phyloP scores from a whole-genome alignment of 2,329 filamentous ascomycete species.

The Alternaria solani region DNA sequence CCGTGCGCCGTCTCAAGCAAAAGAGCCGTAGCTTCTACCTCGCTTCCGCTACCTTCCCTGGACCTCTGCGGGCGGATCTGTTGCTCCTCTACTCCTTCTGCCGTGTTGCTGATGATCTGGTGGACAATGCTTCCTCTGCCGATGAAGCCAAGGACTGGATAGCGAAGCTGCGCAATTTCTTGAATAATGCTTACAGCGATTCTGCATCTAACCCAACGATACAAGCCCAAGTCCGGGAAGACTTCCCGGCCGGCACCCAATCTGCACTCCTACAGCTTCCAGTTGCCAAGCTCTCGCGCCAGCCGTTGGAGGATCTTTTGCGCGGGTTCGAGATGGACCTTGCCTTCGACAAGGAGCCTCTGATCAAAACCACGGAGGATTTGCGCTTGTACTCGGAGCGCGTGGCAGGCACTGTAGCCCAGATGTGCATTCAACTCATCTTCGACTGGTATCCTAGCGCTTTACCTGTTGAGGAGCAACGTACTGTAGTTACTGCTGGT shows the following conservation, averaged over 20 bases:
- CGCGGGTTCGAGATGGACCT: slow-evolving; percentile 75
- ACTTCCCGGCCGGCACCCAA: slow-evolving; percentile 62
- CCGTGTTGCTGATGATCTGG: slow-evolving; percentile 74
- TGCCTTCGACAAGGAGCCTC: slow-evolving; percentile 58
- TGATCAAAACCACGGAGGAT: slow-evolving; percentile 66
- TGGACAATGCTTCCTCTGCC: slow-evolving; percentile 67
- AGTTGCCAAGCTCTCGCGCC: slow-evolving; percentile 61
- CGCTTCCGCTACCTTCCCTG: slow-evolving; percentile 73
- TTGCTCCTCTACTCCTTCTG: slow-evolving; percentile 78
- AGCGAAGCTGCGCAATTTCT: slow-evolving; percentile 63
- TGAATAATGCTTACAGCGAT: slow-evolving; percentile 61
- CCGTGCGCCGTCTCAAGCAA: slow-evolving; percentile 63
- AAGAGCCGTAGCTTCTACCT: slow-evolving; percentile 80
- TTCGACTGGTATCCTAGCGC: slow-evolving; percentile 63
- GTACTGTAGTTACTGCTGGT: slow-evolving; percentile 64
- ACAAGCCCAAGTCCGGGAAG: slow-evolving; percentile 52
- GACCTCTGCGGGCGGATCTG: slow-evolving; percentile 72
- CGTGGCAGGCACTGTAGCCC: slow-evolving; percentile 76
- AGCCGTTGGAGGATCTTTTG: slow-evolving; percentile 70
- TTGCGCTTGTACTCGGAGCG: slow-evolving; percentile 70
- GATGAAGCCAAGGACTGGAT: slow-evolving; percentile 67
- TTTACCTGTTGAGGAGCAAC: slow-evolving; percentile 41
- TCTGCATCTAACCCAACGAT: slow-evolving; percentile 15
- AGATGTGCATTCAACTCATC: slow-evolving; percentile 72
- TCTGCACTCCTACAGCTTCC: slow-evolving; percentile 69